Base-by-base conservation (phyloP, 2,329 filamentous ascomycete genomes). In the Cryphonectria nitschkei region DNA sequence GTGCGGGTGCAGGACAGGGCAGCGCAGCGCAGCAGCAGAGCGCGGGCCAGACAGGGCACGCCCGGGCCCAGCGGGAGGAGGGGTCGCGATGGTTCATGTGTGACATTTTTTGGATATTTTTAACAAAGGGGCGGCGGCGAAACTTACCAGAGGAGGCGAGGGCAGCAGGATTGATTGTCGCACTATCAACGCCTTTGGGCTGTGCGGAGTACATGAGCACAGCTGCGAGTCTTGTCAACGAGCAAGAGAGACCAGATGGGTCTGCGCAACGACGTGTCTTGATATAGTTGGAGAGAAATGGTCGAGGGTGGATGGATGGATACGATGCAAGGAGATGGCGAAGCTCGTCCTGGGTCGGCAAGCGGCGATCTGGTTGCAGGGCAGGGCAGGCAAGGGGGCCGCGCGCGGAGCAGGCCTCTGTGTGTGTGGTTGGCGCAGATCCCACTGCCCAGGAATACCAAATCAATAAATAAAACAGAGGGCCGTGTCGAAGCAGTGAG, bases 161-260 rank as follows among this genome's bases (percentile, higher is more conserved):
- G 75, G 92, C 93, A 79, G 93, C 93, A 81, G 94, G 94, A 86
- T 97, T 93, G 86, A 97, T 96, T 80, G 94, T 97, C 80, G 92
- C 93, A 85, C 92, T 92, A 81, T 93, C 92, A 88, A 92, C 92
- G 83, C 89, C 89, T 86, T 91, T 91, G 82, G 90, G 87, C 82
- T 88, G 86, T 81, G 87, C 84, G 80, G 88, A 85, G 85, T 87
- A 87, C 85, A 87, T 66, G 81, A 81, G 82, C 78, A 78, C 81
- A 81, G 78, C 81, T 80, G 81, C 80, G 80, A 79, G 80, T 68
- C 41, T 65, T 68, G 62, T 68, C 67, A 65, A 68, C 26, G 80
- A 82, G 76, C 78, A 78, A 50, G 11, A 78, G 79, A 79, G 37
- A 39, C 11, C 81, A 80, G 34, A 79, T 78, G 78, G 81, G 80